Percentiles rank a stretch among this genome's conserved stretches.
Evolutionary conservation across 225 moss, liverwort and hornwort genomes (phyloP).

Genomic region (Neckera pumila): DNA sequence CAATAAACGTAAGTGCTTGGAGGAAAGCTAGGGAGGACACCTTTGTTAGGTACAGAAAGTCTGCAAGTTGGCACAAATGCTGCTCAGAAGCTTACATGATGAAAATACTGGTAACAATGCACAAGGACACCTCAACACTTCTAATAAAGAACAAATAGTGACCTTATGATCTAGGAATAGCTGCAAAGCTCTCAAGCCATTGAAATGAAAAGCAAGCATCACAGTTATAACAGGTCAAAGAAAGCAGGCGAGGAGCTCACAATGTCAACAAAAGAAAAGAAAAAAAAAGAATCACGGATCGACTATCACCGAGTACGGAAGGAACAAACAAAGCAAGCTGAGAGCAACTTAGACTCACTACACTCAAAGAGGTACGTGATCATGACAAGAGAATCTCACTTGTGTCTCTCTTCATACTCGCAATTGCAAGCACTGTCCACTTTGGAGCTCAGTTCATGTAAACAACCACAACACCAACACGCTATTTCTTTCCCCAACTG

Average conservation of each 20-base stretch:
- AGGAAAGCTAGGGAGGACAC: too few species aligned
- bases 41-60: rapidly evolving
- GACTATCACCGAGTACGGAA: rapidly evolving
- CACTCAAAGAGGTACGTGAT: neutral
- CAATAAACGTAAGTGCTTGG: neutral
- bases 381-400: rapidly evolving
- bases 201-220: too few species aligned
- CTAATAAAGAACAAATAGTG: neutral
- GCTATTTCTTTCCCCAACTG: neutral
- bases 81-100: rapidly evolving
- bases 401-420: neutral
- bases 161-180: neutral
- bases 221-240: neutral
- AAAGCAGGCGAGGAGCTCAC: neutral
- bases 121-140: rapidly evolving
- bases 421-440: neutral
- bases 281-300: rapidly evolving
- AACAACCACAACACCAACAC: too few species aligned
- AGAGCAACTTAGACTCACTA: neutral
- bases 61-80: rapidly evolving
- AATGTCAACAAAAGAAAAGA: neutral
- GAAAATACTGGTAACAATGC: rapidly evolving
- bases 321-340: neutral
- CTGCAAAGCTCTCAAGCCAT: too few species aligned
- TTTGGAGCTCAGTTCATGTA: rapidly evolving